Conservation (phyloP, 2,329 filamentous ascomycete species). For the Cytospora paraplurivora region DNA sequence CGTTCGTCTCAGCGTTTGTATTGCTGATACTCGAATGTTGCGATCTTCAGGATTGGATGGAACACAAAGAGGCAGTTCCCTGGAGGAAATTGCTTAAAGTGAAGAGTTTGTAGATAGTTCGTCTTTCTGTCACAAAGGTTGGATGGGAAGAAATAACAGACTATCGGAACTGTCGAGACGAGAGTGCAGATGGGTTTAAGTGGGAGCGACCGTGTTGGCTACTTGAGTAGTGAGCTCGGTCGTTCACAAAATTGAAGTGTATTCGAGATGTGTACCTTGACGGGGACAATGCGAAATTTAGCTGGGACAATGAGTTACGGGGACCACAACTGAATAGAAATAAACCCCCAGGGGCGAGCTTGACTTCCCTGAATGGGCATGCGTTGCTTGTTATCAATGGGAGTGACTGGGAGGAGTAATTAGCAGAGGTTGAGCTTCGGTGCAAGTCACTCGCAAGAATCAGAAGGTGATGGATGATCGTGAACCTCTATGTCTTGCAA, state of each 20-base stretch:
- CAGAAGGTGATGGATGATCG: neutral
- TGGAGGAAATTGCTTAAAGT: neutral
- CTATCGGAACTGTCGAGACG: constrained; percentile 3
- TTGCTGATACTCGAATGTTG: neutral
- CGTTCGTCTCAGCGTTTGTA: neutral
- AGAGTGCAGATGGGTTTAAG: neutral
- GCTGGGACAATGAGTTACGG: neutral
- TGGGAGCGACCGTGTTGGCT: neutral
- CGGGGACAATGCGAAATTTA: neutral
- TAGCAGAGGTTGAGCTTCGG: neutral
- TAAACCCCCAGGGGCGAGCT: neutral
- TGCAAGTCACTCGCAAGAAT: neutral
- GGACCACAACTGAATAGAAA: neutral
- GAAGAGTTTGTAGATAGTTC: neutral
- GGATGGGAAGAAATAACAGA: neutral
- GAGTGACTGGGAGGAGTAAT: neutral
- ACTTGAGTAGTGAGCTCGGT: neutral
- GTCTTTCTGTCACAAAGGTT: neutral
- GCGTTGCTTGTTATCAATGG: neutral
- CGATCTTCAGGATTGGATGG: neutral
- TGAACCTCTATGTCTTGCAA: neutral
- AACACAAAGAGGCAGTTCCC: neutral
- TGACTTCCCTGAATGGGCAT: neutral
- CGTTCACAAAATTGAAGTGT: neutral
- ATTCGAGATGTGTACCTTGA: neutral